Percentiles rank a stretch among this genome's conserved stretches.
Evolutionary conservation across 345 rosid species (phyloP).

Genomic region (Pugionium dolabratum): DNA sequence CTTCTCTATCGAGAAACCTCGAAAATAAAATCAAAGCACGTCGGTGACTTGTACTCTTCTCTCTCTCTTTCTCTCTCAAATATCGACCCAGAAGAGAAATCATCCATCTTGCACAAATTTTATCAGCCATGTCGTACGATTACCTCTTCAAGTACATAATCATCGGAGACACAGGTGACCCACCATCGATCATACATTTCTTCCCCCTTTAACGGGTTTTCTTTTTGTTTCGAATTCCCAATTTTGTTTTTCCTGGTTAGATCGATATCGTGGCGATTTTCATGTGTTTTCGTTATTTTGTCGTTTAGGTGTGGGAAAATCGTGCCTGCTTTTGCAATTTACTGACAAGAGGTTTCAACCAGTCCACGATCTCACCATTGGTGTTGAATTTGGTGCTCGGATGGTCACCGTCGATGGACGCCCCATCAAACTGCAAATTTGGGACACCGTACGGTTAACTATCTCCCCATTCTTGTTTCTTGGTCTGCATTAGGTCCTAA

Average conservation of each 20-base stretch:
- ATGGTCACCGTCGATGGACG: conserved; percentile 66
- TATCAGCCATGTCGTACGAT: conserved; percentile 59
- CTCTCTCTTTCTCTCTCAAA: conserved; percentile 7
- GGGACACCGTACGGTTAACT: conserved; percentile 59
- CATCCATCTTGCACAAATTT: conserved; percentile 1
- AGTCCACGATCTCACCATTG: conserved; percentile 74
- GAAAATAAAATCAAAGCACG: conserved; percentile 23
- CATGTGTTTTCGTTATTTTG: conserved; percentile 8
- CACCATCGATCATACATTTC: conserved; percentile 2
- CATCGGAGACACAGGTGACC: conserved; percentile 69
- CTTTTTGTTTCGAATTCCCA: too few relatives aligned
- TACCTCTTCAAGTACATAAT: conserved; percentile 77
- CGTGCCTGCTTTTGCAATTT: conserved; percentile 65
- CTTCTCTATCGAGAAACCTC: conserved; percentile 34
- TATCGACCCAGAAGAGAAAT: not conserved
- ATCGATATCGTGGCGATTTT: conserved; percentile 19
- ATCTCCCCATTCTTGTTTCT: not conserved
- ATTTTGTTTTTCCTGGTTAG: not conserved
- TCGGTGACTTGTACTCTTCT: conserved; percentile 38
- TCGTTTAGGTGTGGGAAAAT: conserved; percentile 62
- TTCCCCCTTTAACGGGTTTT: too few relatives aligned
- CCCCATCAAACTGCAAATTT: conserved; percentile 65
- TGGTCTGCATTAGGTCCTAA: not conserved
- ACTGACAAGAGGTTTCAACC: conserved; percentile 77
- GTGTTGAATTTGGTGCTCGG: conserved; percentile 73